A percentile compares a stretch with the other conserved stretches of the same genome.
Conservation (phyloP, 1,284 basidiomycete species). For the Kwoniella shivajii region DNA sequence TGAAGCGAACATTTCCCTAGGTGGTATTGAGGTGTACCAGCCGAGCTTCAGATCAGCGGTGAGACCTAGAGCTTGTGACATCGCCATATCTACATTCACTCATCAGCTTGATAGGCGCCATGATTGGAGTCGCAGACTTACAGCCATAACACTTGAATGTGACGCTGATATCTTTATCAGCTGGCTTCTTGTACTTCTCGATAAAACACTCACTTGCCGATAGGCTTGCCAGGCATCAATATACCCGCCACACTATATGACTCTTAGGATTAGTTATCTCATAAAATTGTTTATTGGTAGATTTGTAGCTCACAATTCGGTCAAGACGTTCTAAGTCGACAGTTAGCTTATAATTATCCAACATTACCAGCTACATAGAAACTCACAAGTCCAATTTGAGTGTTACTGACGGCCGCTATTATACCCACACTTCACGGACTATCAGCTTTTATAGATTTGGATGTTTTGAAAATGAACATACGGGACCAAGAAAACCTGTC, state of each 20-base stretch:
- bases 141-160: conserved; percentile 55
- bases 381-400: conserved; percentile 54
- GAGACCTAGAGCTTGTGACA: conserved; percentile 54
- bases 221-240: conserved; percentile 58
- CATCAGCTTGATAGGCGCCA: not conserved
- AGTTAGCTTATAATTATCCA: conserved; percentile 6
- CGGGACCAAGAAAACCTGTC: conserved; percentile 50
- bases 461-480: conserved; percentile 17
- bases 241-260: conserved; percentile 53
- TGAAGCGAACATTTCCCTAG: conserved; percentile 57
- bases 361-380: not conserved
- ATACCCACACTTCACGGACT: conserved; percentile 52
- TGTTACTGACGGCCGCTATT: conserved; percentile 58
- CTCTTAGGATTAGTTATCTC: not conserved
- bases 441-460: not conserved
- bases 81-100: conserved; percentile 52
- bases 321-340: conserved; percentile 54
- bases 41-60: conserved; percentile 57
- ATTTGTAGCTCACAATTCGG: conserved; percentile 52
- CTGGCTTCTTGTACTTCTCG: not conserved
- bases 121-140: conserved; percentile 19
- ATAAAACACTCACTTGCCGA: conserved; percentile 52
- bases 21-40: conserved; percentile 53
- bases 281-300: too few species aligned
- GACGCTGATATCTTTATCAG: conserved; percentile 33